Conservation (phyloP, 2,329 filamentous ascomycete species). For the Fusarium cicatricum region DNA sequence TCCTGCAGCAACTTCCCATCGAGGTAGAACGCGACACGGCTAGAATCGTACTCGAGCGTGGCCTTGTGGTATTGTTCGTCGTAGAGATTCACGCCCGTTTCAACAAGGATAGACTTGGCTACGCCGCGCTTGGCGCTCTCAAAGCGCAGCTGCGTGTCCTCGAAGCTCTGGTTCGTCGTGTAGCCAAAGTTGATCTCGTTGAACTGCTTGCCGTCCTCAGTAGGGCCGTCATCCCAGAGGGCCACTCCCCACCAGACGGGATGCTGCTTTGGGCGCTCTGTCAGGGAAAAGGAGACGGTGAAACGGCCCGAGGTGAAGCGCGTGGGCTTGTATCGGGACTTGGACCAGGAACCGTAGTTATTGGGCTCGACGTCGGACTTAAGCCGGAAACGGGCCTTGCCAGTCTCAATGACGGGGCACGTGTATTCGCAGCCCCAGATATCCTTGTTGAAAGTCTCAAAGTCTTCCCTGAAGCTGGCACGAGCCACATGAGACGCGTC, state of each 20-base stretch:
- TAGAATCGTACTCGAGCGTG: constrained; percentile 26
- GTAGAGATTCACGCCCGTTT: constrained; percentile 23
- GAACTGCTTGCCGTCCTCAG: neutral
- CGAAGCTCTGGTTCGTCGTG: constrained; percentile 17
- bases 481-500: neutral
- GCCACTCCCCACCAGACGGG: constrained; percentile 35
- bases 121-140: constrained; percentile 22
- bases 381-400: constrained; percentile 24
- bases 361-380: constrained; percentile 6
- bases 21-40: constrained; percentile 24
- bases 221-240: constrained; percentile 18
- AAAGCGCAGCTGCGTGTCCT: constrained; percentile 16
- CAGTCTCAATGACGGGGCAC: constrained; percentile 27
- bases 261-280: constrained; percentile 12
- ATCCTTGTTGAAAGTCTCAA: constrained; percentile 11
- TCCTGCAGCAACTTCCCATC: constrained; percentile 16
- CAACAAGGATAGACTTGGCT: constrained; percentile 1
- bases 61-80: constrained; percentile 23
- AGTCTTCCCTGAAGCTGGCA: constrained; percentile 20
- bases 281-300: constrained; percentile 23
- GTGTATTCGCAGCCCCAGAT: constrained; percentile 28
- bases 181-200: constrained; percentile 38
- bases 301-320: constrained; percentile 27
- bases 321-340: constrained; percentile 19
- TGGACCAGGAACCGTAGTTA: constrained; percentile 29